These are phyloP conservation scores for Blastocladiella emersonii DNA, from an alignment of 371 early-diverging fungal genomes.

Conservation along the genomic window DNA sequence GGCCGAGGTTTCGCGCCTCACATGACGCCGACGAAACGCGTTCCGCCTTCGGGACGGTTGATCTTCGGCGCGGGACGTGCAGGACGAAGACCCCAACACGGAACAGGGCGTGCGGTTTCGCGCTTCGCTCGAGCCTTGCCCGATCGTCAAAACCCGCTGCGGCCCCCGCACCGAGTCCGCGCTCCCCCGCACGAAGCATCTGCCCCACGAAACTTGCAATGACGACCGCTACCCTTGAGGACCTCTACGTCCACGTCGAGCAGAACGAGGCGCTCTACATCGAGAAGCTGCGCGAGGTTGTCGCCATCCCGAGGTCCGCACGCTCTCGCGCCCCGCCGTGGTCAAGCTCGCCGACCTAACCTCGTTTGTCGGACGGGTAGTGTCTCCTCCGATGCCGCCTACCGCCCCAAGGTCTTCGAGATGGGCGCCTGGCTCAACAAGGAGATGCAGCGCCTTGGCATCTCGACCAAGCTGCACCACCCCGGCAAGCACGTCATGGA, in stretches of 20 bases:
- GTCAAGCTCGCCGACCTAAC: not conserved
- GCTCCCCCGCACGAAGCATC: too few species aligned
- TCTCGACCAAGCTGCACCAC: conserved; percentile 46
- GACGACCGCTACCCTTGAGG: too few species aligned
- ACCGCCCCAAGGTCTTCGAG: conserved; percentile 70
- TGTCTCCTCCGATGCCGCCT: conserved; percentile 60
- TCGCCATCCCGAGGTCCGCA: conserved; percentile 76
- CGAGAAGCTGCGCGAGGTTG: conserved; percentile 72
- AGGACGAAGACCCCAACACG: too few species aligned
- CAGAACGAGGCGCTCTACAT: conserved; percentile 64
- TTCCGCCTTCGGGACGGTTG: too few species aligned
- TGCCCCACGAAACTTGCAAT: too few species aligned
- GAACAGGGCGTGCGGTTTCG: too few species aligned
- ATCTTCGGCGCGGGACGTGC: too few species aligned
- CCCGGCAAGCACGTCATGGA: conserved; percentile 76
- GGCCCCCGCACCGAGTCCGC: too few species aligned
- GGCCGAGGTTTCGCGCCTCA: too few species aligned
- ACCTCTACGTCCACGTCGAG: conserved; percentile 63
- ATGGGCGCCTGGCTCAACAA: conserved; percentile 80
- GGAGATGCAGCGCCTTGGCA: conserved; percentile 63
- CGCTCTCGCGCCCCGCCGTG: not conserved
- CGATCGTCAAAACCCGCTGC: too few species aligned
- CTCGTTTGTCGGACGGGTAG: conserved; percentile 19
- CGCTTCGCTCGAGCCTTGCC: too few species aligned
- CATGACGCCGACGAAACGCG: too few species aligned